Base-by-base conservation (phyloP, 192 early-diverging fungal species). In the Phlyctochytrium arcticum region DNA sequence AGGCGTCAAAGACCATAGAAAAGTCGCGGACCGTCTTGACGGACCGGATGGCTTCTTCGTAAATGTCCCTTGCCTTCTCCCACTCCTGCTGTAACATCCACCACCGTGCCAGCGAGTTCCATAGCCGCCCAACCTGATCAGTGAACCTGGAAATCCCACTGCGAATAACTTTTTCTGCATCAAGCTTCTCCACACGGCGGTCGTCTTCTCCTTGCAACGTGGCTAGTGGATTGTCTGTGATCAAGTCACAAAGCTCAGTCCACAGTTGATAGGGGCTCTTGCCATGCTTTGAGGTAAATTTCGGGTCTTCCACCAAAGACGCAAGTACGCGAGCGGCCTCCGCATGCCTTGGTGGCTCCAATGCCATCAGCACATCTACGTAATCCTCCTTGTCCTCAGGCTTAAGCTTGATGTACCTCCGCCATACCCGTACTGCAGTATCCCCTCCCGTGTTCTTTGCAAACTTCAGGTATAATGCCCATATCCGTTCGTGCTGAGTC, bases 1-100 rank as follows among this genome's bases (percentile, higher is more conserved):
- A 99, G 1, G 94, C 88, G 63, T 99, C 94, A 81, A 99, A 99
- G 61, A 99, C 88, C 62, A 90, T 82, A 0, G 93, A 88, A 62
- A 99, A 99, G 69, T 97, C 95, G 8, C 89, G 82, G 35, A 97
- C 89, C 0, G 88, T 95, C 61, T 71, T 77, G 2, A 95, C 95
- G 0, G 74, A 78, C 1, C 68, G 72, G 57, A 98, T 74, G 0
- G 89, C 95, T 73, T 98, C 92, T 72, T 98, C 97, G 63, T 88
- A 99, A 1, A 98, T 88, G 71, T 95, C 95, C 10, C 95, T 73
- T 3, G 97, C 95, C 49, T 83, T 89, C 63, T 96, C 95, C 63
- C 90, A 82, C 58, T 89, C 81, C 9, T 82, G 84, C 17, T 80
- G 71, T 46, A 90, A 80, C 33, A 93, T 89, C 75, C 83, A 90